phyloP scores from a whole-genome alignment of 495 filamentous ascomycete genomes.

The Zalerion maritima region DNA sequence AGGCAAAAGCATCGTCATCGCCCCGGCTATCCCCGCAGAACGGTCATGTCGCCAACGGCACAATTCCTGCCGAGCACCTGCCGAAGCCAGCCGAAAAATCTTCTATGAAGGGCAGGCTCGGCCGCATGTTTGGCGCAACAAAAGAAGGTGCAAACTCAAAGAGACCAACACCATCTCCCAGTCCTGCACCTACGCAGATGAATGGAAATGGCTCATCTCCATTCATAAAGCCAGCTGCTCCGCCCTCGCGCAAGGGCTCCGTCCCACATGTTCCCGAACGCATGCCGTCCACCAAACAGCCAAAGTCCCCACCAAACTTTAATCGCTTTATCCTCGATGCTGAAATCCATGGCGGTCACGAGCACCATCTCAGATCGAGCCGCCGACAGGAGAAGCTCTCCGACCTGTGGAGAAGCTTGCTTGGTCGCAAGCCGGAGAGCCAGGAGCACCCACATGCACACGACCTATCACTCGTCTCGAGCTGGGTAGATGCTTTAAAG shows the following conservation, averaged over 20 bases:
- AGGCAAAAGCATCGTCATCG: too few relatives aligned
- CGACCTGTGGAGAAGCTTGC: slow-evolving; percentile 75
- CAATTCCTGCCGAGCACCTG: slow-evolving; percentile 10
- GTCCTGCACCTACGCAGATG: slow-evolving; percentile 11
- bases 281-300: slow-evolving; percentile 13
- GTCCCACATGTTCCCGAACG: slow-evolving; percentile 5
- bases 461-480: slow-evolving; percentile 84
- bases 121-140: slow-evolving; percentile 39
- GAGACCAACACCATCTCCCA: slow-evolving; percentile 17
- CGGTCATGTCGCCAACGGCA: slow-evolving; percentile 2
- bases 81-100: slow-evolving; percentile 28
- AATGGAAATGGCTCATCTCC: slow-evolving; percentile 10
- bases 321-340: slow-evolving; percentile 29
- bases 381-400: slow-evolving; percentile 90
- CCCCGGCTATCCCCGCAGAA: slow-evolving; percentile 1
- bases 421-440: slow-evolving; percentile 64
- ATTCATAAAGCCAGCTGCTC: slow-evolving; percentile 13
- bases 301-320: slow-evolving; percentile 11
- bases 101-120: slow-evolving; percentile 33
- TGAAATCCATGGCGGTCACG: slow-evolving; percentile 47
- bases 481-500: slow-evolving; percentile 89
- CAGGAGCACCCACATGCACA: slow-evolving; percentile 51
- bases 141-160: too few relatives aligned
- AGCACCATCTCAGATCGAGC: slow-evolving; percentile 72
- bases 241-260: slow-evolving; percentile 15